Conservation (phyloP, 2,329 filamentous ascomycete genomes). For the Venturia carpophila region DNA sequence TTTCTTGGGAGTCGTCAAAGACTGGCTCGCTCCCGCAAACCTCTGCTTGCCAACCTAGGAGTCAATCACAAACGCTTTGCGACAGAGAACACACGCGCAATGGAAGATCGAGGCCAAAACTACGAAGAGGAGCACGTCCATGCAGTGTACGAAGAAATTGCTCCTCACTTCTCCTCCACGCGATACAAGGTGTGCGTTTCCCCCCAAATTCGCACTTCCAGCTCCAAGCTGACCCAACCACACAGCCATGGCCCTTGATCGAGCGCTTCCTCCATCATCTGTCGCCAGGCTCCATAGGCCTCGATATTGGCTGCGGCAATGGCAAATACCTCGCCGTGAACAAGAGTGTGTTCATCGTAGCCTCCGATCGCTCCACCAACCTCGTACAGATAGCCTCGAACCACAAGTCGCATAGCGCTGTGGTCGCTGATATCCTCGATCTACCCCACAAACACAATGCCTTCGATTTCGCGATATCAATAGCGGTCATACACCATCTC, state of each 20-base stretch:
- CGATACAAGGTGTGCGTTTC: conserved; percentile 53
- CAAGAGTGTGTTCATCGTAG: conserved; percentile 67
- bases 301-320: conserved; percentile 94
- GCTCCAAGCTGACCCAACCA: conserved; percentile 22
- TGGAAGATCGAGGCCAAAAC: not conserved
- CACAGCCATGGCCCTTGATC: conserved; percentile 83
- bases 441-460: conserved; percentile 61
- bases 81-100: not conserved
- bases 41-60: no score
- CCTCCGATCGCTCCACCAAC: conserved; percentile 60
- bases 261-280: conserved; percentile 64
- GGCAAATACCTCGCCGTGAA: conserved; percentile 89
- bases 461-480: conserved; percentile 87
- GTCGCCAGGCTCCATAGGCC: conserved; percentile 63
- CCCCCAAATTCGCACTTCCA: not conserved
- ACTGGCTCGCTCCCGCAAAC: no score
- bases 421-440: conserved; percentile 75
- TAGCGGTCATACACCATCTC: conserved; percentile 90
- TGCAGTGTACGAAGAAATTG: conserved; percentile 80
- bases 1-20: no score
- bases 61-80: no score
- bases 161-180: conserved; percentile 74
- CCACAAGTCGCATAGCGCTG: conserved; percentile 55
- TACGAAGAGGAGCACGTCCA: conserved; percentile 90
- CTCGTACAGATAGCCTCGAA: conserved; percentile 50